Conservation (phyloP, 176 grass and related monocot species). For the Oryza nivara region DNA sequence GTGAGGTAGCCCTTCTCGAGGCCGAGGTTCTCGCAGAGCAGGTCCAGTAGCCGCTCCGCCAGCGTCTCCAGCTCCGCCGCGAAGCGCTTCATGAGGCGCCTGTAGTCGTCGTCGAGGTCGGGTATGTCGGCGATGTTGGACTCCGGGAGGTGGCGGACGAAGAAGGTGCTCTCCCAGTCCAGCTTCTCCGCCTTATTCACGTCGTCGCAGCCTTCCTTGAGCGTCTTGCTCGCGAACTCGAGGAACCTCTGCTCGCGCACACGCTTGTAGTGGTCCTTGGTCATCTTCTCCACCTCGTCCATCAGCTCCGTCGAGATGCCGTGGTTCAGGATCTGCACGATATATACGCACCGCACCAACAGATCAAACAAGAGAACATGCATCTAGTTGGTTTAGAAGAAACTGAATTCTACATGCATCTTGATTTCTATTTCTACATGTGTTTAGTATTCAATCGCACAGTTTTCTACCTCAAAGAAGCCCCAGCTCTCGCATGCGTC, state of each 20-base stretch:
- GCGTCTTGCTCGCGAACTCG: constrained; percentile 69
- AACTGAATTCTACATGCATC: no score
- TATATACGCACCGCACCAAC: no score
- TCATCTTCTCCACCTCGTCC: constrained; percentile 89
- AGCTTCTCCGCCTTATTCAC: constrained; percentile 37
- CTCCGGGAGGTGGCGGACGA: constrained; percentile 69
- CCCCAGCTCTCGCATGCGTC: constrained; percentile 98
- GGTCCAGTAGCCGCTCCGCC: constrained; percentile 62
- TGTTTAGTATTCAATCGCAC: background rate
- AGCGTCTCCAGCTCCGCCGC: constrained; percentile 55
- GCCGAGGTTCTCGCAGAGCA: constrained; percentile 76
- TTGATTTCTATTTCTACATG: no score
- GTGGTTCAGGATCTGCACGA: constrained; percentile 67
- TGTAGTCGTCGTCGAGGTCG: constrained; percentile 55
- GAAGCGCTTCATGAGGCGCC: constrained; percentile 57
- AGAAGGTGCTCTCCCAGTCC: constrained; percentile 87
- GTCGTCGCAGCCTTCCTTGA: constrained; percentile 34
- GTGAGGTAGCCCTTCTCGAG: constrained; percentile 69
- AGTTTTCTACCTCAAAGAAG: constrained; percentile 81
- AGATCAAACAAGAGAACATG: background rate
- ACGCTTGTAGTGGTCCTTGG: constrained; percentile 83
- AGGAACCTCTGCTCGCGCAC: constrained; percentile 69
- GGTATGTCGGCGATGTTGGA: constrained; percentile 41
- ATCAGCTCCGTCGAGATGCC: constrained; percentile 77
- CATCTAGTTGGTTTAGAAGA: background rate